phyloP scores from a whole-genome alignment of 1,284 basidiomycete genomes.

The Naganishia cerealis region DNA sequence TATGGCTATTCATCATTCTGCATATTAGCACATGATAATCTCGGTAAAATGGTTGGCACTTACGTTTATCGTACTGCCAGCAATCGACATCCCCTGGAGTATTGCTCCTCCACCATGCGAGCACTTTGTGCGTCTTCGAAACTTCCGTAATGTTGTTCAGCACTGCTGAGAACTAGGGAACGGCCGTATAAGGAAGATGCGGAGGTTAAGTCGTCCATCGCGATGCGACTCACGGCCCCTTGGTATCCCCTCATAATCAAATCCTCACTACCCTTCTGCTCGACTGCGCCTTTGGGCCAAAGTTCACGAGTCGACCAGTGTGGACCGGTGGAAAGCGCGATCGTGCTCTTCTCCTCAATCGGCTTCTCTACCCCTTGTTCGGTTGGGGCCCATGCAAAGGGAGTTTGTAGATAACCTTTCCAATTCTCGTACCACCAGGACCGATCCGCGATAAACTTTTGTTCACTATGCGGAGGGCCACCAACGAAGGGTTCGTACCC shows the following conservation, averaged over 20 bases:
- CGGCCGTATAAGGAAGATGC: too few relatives aligned
- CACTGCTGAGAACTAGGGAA: slow-evolving; percentile 5
- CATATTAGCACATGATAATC: background rate
- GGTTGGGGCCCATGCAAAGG: background rate
- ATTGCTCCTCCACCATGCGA: slow-evolving; percentile 26
- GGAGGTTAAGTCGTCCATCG: too few relatives aligned
- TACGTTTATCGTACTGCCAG: slow-evolving; percentile 27
- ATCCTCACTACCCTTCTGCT: slow-evolving; percentile 1
- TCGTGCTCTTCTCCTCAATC: slow-evolving; percentile 25
- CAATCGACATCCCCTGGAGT: slow-evolving; percentile 24
- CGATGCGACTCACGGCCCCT: slow-evolving; percentile 11
- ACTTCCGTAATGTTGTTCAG: slow-evolving; percentile 12
- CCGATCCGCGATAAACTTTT: slow-evolving; percentile 19
- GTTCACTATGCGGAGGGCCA: slow-evolving; percentile 11
- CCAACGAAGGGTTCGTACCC: slow-evolving; percentile 19
- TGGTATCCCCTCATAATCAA: slow-evolving; percentile 4
- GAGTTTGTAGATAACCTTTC: background rate
- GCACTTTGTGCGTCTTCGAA: slow-evolving; percentile 11
- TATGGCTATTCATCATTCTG: background rate
- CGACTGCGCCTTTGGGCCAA: slow-evolving; percentile 1
- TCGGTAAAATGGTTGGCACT: background rate
- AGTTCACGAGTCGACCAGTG: slow-evolving; percentile 26
- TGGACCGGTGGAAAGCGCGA: slow-evolving; percentile 23
- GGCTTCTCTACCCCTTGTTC: background rate
- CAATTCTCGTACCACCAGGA: slow-evolving; percentile 23